Evolutionary conservation across 345 rosid genomes (phyloP).

Genomic region (Limnanthes douglasii): DNA sequence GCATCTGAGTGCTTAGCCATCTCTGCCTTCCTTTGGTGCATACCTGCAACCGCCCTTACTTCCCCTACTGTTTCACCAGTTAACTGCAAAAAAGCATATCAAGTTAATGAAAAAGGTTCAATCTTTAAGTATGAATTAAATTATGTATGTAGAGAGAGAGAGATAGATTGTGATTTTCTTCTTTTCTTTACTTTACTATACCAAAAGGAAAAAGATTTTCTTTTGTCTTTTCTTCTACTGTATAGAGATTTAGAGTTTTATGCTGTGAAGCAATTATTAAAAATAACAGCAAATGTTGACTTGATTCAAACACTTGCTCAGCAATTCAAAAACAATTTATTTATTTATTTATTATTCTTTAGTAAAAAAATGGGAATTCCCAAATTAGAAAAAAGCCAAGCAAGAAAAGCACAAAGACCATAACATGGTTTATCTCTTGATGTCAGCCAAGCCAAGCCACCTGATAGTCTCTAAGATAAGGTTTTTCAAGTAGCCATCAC

Average conservation of each 20-base stretch:
- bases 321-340: too few relatives aligned
- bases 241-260: constrained; percentile 16
- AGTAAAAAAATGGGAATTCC: background rate
- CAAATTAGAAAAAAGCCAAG: constrained; percentile 10
- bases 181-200: background rate
- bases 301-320: constrained; percentile 11
- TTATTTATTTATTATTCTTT: too few relatives aligned
- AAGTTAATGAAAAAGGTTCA: constrained; percentile 6
- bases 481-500: too few relatives aligned
- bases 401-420: constrained; percentile 11
- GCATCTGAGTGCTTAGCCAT: constrained; percentile 99
- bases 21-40: constrained; percentile 99
- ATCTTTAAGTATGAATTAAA: too few relatives aligned
- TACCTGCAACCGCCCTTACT: constrained; percentile 98
- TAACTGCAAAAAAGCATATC: constrained; percentile 43
- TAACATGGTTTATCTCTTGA: constrained; percentile 5
- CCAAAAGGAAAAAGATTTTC: constrained; percentile 1
- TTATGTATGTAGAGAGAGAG: background rate
- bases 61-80: constrained; percentile 99
- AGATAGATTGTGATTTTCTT: too few relatives aligned
- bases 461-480: too few relatives aligned
- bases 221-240: too few relatives aligned
- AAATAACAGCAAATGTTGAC: constrained; percentile 17
- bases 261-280: constrained; percentile 48
- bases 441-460: too few relatives aligned